Conservation (phyloP, 768 basidiomycete species). For the Naganishia friedmannii region DNA sequence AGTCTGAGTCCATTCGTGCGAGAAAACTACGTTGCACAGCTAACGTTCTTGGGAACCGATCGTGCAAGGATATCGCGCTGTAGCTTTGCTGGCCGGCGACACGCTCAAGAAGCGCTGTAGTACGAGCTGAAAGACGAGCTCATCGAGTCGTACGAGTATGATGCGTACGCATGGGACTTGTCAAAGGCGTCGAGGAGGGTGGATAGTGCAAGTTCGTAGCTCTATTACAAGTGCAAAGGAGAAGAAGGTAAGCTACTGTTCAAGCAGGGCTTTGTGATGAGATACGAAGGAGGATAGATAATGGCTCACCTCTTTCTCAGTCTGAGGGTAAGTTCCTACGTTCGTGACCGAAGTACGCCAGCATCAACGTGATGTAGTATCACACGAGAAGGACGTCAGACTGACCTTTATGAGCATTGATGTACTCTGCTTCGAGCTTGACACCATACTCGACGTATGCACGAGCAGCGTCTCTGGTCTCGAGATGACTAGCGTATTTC, state of each 20-base stretch:
- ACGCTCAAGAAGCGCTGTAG: constrained; percentile 1
- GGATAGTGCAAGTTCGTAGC: constrained; percentile 7
- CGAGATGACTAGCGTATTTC: constrained; percentile 22
- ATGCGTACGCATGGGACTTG: constrained; percentile 3
- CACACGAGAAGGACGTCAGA: too few relatives aligned
- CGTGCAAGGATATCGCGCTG: too few relatives aligned
- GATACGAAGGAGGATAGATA: not conserved
- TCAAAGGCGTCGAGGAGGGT: constrained; percentile 15
- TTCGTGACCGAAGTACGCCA: not conserved
- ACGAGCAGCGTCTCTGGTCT: constrained; percentile 11
- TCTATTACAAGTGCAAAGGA: not conserved
- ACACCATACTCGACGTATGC: constrained; percentile 24
- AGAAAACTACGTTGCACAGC: too few relatives aligned
- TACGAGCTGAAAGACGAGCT: constrained; percentile 12
- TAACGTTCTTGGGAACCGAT: too few relatives aligned
- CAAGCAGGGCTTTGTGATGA: not conserved
- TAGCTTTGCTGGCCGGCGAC: not conserved
- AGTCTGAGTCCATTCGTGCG: too few relatives aligned
- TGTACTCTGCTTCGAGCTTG: constrained; percentile 21
- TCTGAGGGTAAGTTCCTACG: constrained; percentile 6
- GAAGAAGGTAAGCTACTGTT: not conserved
- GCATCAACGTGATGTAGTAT: not conserved
- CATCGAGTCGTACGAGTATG: constrained; percentile 24
- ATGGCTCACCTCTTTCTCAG: constrained; percentile 5
- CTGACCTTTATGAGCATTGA: constrained; percentile 27